Evolutionary conservation across 192 early-diverging fungal species (phyloP).

Genomic region (Lobosporangium transversale): DNA sequence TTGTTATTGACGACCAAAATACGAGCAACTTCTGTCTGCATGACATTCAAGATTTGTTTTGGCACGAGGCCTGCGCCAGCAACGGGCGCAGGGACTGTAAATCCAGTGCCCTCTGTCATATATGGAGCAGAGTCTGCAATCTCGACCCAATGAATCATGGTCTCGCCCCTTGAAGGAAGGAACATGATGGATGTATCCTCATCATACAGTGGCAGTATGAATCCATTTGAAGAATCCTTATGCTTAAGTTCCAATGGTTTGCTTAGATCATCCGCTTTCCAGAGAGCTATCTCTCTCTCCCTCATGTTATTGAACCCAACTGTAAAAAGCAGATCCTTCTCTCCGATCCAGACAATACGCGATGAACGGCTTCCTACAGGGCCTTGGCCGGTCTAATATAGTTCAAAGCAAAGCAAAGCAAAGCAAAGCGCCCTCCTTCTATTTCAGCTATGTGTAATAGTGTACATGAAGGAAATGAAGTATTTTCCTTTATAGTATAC

Average conservation of each 20-base stretch:
- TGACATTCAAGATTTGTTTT: constrained; percentile 75
- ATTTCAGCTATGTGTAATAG: no score
- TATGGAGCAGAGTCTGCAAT: constrained; percentile 56
- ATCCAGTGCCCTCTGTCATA: constrained; percentile 59
- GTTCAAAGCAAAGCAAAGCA: no score
- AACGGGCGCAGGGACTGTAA: constrained; percentile 52
- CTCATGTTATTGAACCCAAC: constrained; percentile 80
- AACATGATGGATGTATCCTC: constrained; percentile 83
- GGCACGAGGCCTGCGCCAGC: constrained; percentile 74
- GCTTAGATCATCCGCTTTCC: constrained; percentile 74
- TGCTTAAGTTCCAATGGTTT: constrained; percentile 66
- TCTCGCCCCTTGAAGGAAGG: constrained; percentile 72
- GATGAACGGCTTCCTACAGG: constrained; percentile 75
- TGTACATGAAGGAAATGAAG: no score
- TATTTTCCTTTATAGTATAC: no score
- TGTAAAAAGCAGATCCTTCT: constrained; percentile 70
- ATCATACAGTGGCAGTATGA: constrained; percentile 80
- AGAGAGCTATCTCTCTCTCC: constrained; percentile 75
- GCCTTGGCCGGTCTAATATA: constrained; percentile 49
- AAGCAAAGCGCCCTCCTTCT: no score
- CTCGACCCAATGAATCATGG: constrained; percentile 74
- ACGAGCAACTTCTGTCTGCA: constrained; percentile 75
- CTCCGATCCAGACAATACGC: constrained; percentile 74
- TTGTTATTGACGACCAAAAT: constrained; percentile 67
- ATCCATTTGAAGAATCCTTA: constrained; percentile 77